Evolutionary conservation across 306 rosid species (phyloP).

Genomic region (Amphicarpaea edgeworthii): DNA sequence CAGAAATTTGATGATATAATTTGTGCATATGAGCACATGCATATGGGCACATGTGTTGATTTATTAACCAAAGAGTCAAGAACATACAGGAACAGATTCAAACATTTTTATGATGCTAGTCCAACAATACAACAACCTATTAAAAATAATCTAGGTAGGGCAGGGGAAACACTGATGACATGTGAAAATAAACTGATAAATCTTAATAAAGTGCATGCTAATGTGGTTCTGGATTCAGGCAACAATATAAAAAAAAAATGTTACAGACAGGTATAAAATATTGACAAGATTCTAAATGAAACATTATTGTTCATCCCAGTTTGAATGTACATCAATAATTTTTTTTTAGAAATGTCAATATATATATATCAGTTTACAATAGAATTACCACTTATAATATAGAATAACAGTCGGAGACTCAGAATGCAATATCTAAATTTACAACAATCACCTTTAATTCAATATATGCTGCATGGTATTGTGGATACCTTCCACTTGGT

Average conservation of each 20-base stretch:
- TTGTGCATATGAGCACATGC: not conserved
- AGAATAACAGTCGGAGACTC: not conserved
- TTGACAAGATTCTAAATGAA: not conserved
- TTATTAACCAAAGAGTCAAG: no score
- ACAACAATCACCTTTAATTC: constrained; percentile 70
- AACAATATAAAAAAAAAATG: not conserved
- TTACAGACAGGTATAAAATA: constrained; percentile 10
- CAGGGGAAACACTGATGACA: not conserved
- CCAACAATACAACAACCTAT: not conserved
- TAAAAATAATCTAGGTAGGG: not conserved
- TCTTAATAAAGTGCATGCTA: not conserved
- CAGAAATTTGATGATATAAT: constrained; percentile 37
- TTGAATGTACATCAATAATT: constrained; percentile 9
- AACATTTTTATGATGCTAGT: not conserved
- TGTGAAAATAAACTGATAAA: not conserved
- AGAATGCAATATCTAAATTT: constrained; percentile 26
- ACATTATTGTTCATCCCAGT: not conserved
- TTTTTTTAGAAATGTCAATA: not conserved
- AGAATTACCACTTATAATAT: not conserved
- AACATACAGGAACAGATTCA: not conserved
- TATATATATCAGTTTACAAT: not conserved
- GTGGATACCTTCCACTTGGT: constrained; percentile 79
- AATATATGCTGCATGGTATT: constrained; percentile 84
- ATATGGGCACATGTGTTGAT: not conserved
- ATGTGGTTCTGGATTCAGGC: not conserved